Conservation (phyloP, 2,329 filamentous ascomycete genomes). For the Pezicula carpinea region DNA sequence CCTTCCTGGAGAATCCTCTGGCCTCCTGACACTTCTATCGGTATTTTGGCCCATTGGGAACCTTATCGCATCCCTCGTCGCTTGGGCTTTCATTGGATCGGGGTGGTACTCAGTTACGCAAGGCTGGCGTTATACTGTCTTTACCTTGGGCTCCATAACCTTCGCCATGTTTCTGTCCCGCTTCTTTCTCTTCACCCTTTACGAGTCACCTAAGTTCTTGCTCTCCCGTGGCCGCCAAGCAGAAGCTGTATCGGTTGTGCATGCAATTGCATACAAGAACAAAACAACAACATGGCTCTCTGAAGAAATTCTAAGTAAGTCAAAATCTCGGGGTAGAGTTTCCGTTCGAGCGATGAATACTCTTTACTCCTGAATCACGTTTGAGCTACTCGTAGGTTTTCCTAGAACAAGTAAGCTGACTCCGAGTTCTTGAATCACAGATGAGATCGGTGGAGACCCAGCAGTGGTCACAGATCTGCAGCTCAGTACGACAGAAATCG, state of each 20-base stretch:
- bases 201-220: slow-evolving; percentile 82
- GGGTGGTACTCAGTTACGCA: slow-evolving; percentile 44
- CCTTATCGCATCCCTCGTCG: slow-evolving; percentile 64
- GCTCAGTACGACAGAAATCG: slow-evolving; percentile 15
- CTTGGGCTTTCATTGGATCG: slow-evolving; percentile 68
- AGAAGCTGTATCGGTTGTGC: slow-evolving; percentile 75
- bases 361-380: too few species aligned
- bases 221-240: slow-evolving; percentile 70
- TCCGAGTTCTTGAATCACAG: too few species aligned
- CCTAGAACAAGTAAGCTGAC: too few species aligned
- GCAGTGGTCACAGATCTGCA: slow-evolving; percentile 4
- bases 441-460: slow-evolving; percentile 44
- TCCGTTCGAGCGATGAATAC: too few species aligned
- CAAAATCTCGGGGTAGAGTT: too few species aligned
- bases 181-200: slow-evolving; percentile 76
- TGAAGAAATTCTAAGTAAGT: slow-evolving; percentile 60
- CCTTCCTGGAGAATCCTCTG: slow-evolving; percentile 68
- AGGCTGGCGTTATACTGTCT: slow-evolving; percentile 73
- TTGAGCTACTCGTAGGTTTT: too few species aligned
- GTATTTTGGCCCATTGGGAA: slow-evolving; percentile 87
- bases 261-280: slow-evolving; percentile 73
- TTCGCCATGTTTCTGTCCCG: slow-evolving; percentile 74
- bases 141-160: slow-evolving; percentile 67
- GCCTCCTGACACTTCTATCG: slow-evolving; percentile 73
- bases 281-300: slow-evolving; percentile 69